Percentiles rank a stretch among this genome's conserved stretches.
Evolutionary conservation across 306 rosid species (phyloP).

Genomic region (Bauhinia variegata): DNA sequence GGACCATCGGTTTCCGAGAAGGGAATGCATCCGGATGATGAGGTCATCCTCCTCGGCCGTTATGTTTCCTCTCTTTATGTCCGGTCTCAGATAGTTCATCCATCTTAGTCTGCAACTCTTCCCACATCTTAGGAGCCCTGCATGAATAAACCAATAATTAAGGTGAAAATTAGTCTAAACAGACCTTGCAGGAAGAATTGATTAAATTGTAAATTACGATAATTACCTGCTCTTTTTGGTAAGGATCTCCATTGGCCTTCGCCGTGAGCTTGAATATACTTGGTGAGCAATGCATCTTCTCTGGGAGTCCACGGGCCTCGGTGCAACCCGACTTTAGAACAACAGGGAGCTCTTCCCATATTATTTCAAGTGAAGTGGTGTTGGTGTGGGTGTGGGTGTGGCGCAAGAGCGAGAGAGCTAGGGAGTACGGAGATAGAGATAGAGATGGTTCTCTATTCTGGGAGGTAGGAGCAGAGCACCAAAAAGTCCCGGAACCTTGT

Average conservation of each 20-base stretch:
- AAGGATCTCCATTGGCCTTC: constrained; percentile 93
- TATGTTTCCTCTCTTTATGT: constrained; percentile 89
- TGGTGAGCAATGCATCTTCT: constrained; percentile 79
- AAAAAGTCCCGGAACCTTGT: neutral
- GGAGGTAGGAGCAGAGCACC: constrained; percentile 39
- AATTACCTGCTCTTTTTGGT: constrained; percentile 87
- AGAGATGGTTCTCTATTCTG: constrained; percentile 21
- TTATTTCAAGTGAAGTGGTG: no score
- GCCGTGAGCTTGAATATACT: constrained; percentile 74
- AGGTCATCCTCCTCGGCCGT: constrained; percentile 78
- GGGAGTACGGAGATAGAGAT: neutral
- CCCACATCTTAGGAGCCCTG: constrained; percentile 87
- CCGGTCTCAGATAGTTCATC: constrained; percentile 89
- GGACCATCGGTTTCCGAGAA: constrained; percentile 87
- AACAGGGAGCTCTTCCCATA: constrained; percentile 95
- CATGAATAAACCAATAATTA: no score
- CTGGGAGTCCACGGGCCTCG: constrained; percentile 88
- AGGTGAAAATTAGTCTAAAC: no score
- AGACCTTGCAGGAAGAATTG: no score
- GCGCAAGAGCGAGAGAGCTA: no score
- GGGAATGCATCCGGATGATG: constrained; percentile 75
- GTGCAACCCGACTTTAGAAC: constrained; percentile 82
- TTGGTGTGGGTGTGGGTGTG: no score
- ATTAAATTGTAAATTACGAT: no score
- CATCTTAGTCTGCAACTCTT: constrained; percentile 87